Evolutionary conservation across 495 filamentous ascomycete species (phyloP), one percentile per base, ranked within the genome.

Genomic region (Neohortaea acidophila): DNA sequence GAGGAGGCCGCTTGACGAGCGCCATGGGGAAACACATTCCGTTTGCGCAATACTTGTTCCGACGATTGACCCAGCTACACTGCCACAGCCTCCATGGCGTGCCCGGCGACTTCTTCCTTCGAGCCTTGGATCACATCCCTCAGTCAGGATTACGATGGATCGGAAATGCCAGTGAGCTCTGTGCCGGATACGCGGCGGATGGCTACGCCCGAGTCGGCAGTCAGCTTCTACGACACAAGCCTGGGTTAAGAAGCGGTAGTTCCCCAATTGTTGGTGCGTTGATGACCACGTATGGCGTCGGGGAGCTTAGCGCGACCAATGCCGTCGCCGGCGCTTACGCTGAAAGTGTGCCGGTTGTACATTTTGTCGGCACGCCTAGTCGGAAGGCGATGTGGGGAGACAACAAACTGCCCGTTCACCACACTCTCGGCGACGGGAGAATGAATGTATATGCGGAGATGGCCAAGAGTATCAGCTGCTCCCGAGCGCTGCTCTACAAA

Each of bases 361-460:
- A 92, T 52, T 81, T 92, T 36, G 81, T 91, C 22, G 84, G 84
- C 2, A 69, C 68, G 29, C 79, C 78, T 0, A 31, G 23, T 9
- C 2, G 18, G 8, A 21, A 33, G 38, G 27, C 38, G 19, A 31
- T 27, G 38, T 9, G 18, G 20, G n/a, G 17, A 4, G 74, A 79
- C 51, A 61, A 59, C 34, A 61, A 69, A 43, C 65, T 75, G 54
- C 63, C 91, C n/a, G 66, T 96, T 10, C 87, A 96, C 55, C 87
- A 96, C 59, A 92, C 86, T 1, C 75, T 96, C 11, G 86, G 84
- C 22, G 89, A 93, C 52, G 86, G 86, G 21, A 78, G 89, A 53
- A 89, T 81, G 58, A 73, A 79, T 39, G 81, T 81, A n/a, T 94
- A 89, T 52, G 63, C 70, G 45, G 68, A 76, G 43, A 94, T 94